Evolutionary conservation across 129 eudicot genomes (phyloP).

Genomic region (Arctium lappa): DNA sequence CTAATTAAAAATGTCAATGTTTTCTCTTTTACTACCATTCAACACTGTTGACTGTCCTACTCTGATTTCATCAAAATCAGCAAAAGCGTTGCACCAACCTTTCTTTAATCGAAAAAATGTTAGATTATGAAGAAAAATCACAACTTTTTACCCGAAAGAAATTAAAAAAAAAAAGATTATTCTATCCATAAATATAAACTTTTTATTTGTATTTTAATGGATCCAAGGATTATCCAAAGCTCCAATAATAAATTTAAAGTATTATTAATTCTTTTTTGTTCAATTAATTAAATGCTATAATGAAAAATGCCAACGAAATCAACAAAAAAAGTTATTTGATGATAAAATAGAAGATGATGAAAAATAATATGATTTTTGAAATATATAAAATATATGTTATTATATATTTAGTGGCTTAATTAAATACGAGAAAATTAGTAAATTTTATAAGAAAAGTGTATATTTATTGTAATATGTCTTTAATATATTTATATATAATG

Average conservation of each 20-base stretch:
- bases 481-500: not conserved
- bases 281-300: not conserved
- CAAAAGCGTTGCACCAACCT: conserved; percentile 22
- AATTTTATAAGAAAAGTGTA: not conserved
- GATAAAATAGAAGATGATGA: not conserved
- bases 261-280: not conserved
- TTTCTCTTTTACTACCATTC: not conserved
- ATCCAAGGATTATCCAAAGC: not conserved
- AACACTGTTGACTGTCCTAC: conserved; percentile 6
- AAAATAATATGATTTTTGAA: not conserved
- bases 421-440: not conserved
- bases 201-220: not conserved
- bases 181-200: not conserved
- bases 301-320: not conserved
- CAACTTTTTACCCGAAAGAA: not conserved
- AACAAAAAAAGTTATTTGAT: not conserved
- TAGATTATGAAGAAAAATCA: not conserved
- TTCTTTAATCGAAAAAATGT: conserved; percentile 9
- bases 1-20: not conserved
- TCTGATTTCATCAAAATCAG: conserved; percentile 31
- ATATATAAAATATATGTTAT: not conserved
- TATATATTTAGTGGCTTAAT: not conserved
- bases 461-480: not conserved
- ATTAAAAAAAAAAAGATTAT: not conserved
- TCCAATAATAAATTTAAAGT: not conserved